Conservation (phyloP, 176 grass and related monocot species). For the Thinopyrum elongatum region DNA sequence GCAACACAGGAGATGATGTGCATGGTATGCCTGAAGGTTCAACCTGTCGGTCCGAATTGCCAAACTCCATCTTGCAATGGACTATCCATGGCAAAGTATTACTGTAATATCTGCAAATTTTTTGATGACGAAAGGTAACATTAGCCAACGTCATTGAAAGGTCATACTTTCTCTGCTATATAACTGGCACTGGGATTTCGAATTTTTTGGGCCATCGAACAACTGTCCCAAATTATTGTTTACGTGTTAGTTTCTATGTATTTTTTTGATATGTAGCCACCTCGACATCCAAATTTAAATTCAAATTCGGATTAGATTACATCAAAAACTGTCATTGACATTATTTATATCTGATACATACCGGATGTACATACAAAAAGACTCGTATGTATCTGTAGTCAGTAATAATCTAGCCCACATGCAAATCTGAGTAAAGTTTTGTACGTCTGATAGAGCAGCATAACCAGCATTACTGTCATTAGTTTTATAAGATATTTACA, state of each 20-base stretch:
- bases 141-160: background rate
- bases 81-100: slow-evolving; percentile 94
- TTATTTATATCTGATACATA: slow-evolving; percentile 15
- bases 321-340: background rate
- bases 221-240: background rate
- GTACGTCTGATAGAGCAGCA: background rate
- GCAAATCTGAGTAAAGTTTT: background rate
- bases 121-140: slow-evolving; percentile 99
- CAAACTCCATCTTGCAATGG: slow-evolving; percentile 70
- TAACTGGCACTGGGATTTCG: background rate
- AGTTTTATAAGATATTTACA: background rate
- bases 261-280: background rate
- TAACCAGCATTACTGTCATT: background rate
- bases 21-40: slow-evolving; percentile 88
- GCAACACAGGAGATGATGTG: slow-evolving; percentile 97
- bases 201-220: slow-evolving; percentile 13
- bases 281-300: background rate
- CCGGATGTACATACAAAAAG: background rate
- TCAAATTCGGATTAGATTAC: background rate
- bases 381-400: background rate
- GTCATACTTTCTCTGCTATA: background rate
- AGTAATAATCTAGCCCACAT: background rate
- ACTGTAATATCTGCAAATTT: slow-evolving; percentile 97
- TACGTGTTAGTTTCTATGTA: background rate
- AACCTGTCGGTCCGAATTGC: slow-evolving; percentile 80